Conservation (phyloP, 371 early-diverging fungal genomes). For the Blakeslea trispora region DNA sequence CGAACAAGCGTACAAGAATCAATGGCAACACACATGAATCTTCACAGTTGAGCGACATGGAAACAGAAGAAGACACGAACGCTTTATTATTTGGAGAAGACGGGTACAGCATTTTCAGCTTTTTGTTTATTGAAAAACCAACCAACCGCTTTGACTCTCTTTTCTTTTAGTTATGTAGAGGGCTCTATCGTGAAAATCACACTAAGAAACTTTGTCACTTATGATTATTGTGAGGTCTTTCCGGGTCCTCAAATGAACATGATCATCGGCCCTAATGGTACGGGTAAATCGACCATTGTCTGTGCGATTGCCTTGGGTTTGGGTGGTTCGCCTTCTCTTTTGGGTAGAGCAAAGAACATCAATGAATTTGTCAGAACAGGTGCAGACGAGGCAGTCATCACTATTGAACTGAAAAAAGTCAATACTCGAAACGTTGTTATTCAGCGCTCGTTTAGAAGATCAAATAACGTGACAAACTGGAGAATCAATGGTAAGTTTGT, state of each 20-base stretch:
- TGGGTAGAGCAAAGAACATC: conserved; percentile 88
- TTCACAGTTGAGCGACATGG: not conserved
- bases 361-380: conserved; percentile 94
- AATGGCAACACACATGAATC: not conserved
- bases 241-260: conserved; percentile 96
- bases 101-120: not conserved
- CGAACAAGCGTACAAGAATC: not conserved
- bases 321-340: conserved; percentile 81
- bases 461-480: conserved; percentile 74
- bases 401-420: conserved; percentile 74
- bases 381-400: conserved; percentile 73
- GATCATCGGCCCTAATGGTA: conserved; percentile 98
- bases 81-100: not conserved
- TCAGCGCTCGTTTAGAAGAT: conserved; percentile 67
- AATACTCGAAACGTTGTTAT: conserved; percentile 58
- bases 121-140: not conserved
- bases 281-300: conserved; percentile 98
- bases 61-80: not conserved
- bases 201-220: conserved; percentile 90
- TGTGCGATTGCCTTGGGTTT: conserved; percentile 97
- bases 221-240: conserved; percentile 78
- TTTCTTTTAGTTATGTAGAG: conserved; percentile 51
- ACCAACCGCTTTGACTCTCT: no score
- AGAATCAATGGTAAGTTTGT: conserved; percentile 82
- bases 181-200: conserved; percentile 82